Conservation (phyloP, 1,284 basidiomycete genomes). For the Erythrobasidium hasegawianum region DNA sequence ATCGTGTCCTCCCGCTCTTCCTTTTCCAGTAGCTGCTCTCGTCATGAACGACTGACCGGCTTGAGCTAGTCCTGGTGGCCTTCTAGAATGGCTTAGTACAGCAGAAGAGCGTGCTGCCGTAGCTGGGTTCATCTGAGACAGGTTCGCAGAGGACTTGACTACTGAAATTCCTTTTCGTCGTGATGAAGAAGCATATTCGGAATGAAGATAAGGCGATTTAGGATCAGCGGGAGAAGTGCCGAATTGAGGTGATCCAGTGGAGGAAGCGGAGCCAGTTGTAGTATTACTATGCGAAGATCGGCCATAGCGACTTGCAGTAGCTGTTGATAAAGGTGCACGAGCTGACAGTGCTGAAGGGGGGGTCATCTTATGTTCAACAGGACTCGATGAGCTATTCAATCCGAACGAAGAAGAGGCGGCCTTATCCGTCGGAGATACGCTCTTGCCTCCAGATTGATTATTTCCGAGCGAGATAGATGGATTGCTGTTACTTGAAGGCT, state of each 20-base stretch:
- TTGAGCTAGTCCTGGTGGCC: not conserved
- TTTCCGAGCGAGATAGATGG: not conserved
- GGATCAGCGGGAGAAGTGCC: not conserved
- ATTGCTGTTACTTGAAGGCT: not conserved
- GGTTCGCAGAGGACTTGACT: not conserved
- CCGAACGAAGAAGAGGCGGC: not conserved
- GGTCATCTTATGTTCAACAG: not conserved
- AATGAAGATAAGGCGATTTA: not conserved
- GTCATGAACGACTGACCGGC: constrained; percentile 34
- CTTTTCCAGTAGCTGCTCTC: constrained; percentile 34
- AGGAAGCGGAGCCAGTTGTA: not conserved
- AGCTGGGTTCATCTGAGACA: not conserved
- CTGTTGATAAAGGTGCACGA: not conserved
- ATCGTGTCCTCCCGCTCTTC: constrained; percentile 39
- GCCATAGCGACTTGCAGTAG: not conserved
- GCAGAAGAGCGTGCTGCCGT: not conserved
- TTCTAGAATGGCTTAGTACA: not conserved
- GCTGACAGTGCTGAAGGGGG: not conserved
- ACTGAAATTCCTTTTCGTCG: not conserved
- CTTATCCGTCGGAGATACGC: constrained; percentile 4
- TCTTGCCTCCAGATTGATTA: not conserved
- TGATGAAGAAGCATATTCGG: not conserved
- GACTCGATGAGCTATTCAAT: not conserved
- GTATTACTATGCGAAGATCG: not conserved
- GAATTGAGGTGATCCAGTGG: not conserved